Percentiles rank a stretch among this genome's conserved stretches.
Evolutionary conservation across 257 asterid genomes (phyloP).

Genomic region (Linderniella brevidens): DNA sequence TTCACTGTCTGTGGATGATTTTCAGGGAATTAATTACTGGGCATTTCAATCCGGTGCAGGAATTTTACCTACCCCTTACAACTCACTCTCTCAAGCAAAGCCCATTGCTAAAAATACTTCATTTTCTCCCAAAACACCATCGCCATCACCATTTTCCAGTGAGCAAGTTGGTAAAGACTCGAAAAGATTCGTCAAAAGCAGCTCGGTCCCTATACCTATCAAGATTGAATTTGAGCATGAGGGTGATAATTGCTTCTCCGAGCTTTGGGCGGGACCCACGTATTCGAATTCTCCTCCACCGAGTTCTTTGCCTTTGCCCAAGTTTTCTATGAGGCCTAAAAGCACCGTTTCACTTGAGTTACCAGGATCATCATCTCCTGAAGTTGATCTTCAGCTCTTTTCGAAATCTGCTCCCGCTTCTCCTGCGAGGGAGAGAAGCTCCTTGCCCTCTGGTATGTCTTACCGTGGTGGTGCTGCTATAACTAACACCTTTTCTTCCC

Average conservation of each 20-base stretch:
- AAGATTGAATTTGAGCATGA: conserved; percentile 15
- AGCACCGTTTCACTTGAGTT: conserved; percentile 68
- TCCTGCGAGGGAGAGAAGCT: conserved; percentile 47
- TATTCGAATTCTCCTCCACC: conserved; percentile 94
- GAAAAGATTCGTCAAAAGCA: conserved; percentile 20
- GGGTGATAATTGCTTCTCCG: conserved; percentile 40
- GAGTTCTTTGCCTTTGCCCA: conserved; percentile 87
- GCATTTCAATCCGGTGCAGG: conserved; percentile 28
- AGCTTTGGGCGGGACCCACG: conserved; percentile 97
- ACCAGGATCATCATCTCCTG: conserved; percentile 27
- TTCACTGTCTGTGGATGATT: conserved; percentile 16
- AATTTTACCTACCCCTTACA: conserved; percentile 25
- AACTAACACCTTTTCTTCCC: conserved; percentile 79
- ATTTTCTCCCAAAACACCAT: conserved; percentile 27
- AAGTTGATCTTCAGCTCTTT: conserved; percentile 25
- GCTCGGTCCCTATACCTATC: conserved; percentile 33
- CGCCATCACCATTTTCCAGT: conserved; percentile 2
- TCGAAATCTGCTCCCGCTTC: conserved; percentile 81
- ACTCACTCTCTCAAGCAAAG: conserved; percentile 15
- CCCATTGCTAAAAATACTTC: conserved; percentile 16
- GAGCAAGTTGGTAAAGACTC: conserved; percentile 9
- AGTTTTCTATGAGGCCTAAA: conserved; percentile 51
- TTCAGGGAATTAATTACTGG: conserved; percentile 26
- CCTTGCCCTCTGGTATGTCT: conserved; percentile 23
- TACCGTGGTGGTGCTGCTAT: conserved; percentile 48